A percentile compares a stretch with the other conserved stretches of the same genome.
These are phyloP conservation scores for Brasenia schreberi DNA, from an alignment of 164 flowering plant species.

Conservation along the genomic window DNA sequence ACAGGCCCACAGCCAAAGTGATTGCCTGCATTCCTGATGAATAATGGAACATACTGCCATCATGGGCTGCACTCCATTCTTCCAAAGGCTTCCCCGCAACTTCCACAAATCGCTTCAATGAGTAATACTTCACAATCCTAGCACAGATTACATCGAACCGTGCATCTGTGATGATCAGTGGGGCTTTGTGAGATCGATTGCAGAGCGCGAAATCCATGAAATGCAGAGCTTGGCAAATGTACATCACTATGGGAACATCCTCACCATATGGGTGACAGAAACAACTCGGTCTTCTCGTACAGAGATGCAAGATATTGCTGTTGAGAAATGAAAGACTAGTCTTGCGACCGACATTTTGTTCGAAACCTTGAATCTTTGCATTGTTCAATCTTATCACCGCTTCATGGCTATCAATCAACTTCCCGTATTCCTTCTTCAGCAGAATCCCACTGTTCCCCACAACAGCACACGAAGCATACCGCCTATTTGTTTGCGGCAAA, in stretches of 20 bases:
- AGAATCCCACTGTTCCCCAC: slow-evolving; percentile 93
- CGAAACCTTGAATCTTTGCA: slow-evolving; percentile 40
- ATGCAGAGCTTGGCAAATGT: slow-evolving; percentile 83
- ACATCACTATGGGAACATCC: slow-evolving; percentile 64
- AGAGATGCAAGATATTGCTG: slow-evolving; percentile 64
- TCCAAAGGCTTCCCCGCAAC: slow-evolving; percentile 41
- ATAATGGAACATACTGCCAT: slow-evolving; percentile 72
- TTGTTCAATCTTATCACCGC: slow-evolving; percentile 79
- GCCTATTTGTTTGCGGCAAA: slow-evolving; percentile 6
- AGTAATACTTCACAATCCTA: slow-evolving; percentile 86
- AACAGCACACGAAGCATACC: slow-evolving; percentile 67
- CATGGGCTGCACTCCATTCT: slow-evolving; percentile 65
- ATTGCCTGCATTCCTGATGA: slow-evolving; percentile 99
- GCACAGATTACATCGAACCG: slow-evolving; percentile 76
- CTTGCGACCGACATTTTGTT: slow-evolving; percentile 17
- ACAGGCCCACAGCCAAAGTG: slow-evolving; percentile 80
- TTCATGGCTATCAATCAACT: slow-evolving; percentile 72
- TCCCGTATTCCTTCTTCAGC: slow-evolving; percentile 43
- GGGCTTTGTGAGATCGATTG: slow-evolving; percentile 51
- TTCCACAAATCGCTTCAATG: slow-evolving; percentile 57
- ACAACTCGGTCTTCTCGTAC: slow-evolving; percentile 58
- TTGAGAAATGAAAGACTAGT: slow-evolving; percentile 9
- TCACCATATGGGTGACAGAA: slow-evolving; percentile 85
- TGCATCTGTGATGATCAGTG: slow-evolving; percentile 70
- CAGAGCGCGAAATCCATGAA: slow-evolving; percentile 69